Conservation (phyloP, 345 rosid species). For the Salix exigua region DNA sequence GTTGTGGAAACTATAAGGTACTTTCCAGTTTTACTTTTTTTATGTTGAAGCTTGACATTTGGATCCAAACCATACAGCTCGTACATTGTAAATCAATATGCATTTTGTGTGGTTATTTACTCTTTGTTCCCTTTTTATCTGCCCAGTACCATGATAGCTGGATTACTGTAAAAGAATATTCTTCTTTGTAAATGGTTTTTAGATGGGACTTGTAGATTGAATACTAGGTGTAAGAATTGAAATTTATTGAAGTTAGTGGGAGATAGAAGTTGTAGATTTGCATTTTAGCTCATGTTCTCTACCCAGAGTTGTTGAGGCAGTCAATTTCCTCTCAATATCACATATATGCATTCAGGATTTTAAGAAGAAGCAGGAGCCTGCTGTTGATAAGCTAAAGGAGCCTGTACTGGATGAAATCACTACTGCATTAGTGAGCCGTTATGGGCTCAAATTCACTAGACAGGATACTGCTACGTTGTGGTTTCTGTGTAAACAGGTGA, state of each 20-base stretch:
- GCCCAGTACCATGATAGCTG: not conserved
- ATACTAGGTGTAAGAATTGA: not conserved
- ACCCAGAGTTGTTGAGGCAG: not conserved
- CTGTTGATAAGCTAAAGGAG: conserved; percentile 72
- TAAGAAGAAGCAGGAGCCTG: conserved; percentile 61
- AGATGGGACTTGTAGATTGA: not conserved
- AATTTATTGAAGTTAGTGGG: not conserved
- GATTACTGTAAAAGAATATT: not conserved
- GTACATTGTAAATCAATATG: not conserved
- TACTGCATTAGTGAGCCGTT: conserved; percentile 51
- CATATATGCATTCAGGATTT: conserved; percentile 41
- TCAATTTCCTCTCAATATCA: not conserved
- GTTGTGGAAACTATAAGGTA: conserved; percentile 93
- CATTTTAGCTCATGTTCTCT: not conserved
- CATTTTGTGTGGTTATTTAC: not conserved
- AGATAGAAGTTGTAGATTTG: not conserved
- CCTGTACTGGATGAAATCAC: conserved; percentile 75
- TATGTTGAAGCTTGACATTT: not conserved
- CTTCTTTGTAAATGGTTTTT: not conserved
- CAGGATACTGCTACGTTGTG: conserved; percentile 80
- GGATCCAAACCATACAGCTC: not conserved
- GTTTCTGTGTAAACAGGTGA: conserved; percentile 92
- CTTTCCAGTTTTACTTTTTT: not conserved
- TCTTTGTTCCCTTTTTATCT: not conserved
- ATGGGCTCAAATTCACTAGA: conserved; percentile 59